A percentile compares a stretch with the other conserved stretches of the same genome.
Conservation (phyloP, 345 rosid species). For the Corchorus olitorius region DNA sequence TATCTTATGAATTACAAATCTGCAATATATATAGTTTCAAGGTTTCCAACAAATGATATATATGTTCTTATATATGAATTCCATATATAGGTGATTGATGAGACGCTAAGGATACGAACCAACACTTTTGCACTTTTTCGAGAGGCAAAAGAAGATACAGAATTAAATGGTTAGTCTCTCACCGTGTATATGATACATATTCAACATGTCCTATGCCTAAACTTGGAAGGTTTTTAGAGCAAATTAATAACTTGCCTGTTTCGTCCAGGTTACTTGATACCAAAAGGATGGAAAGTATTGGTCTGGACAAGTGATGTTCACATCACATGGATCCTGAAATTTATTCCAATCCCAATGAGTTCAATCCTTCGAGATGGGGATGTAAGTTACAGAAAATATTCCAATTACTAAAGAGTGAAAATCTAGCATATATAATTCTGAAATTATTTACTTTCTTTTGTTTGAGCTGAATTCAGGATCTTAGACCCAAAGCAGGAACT, state of each 20-base stretch:
- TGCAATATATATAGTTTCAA: too few relatives aligned
- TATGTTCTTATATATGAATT: too few relatives aligned
- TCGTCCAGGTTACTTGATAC: not conserved
- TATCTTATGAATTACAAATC: not conserved
- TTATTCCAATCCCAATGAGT: too few relatives aligned
- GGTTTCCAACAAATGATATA: too few relatives aligned
- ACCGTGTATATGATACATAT: too few relatives aligned
- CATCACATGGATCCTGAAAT: conserved; percentile 29
- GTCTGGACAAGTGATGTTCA: conserved; percentile 9
- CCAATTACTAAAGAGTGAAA: too few relatives aligned
- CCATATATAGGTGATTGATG: not conserved
- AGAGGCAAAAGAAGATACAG: conserved; percentile 34
- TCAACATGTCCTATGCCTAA: too few relatives aligned
- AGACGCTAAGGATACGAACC: conserved; percentile 13
- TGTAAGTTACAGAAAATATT: too few relatives aligned
- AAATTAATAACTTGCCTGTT: not conserved
- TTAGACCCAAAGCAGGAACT: conserved; percentile 21
- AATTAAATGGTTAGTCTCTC: conserved; percentile 29
- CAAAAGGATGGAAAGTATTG: not conserved
- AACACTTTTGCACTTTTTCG: conserved; percentile 31
- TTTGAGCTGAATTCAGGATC: not conserved
- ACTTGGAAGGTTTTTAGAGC: too few relatives aligned
- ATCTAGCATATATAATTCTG: too few relatives aligned
- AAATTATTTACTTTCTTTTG: not conserved
- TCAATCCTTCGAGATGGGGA: too few relatives aligned